Percentiles rank a stretch among this genome's conserved stretches.
Evolutionary conservation across 2,329 filamentous ascomycete genomes (phyloP).

Genomic region (Xylariaceae sp.): DNA sequence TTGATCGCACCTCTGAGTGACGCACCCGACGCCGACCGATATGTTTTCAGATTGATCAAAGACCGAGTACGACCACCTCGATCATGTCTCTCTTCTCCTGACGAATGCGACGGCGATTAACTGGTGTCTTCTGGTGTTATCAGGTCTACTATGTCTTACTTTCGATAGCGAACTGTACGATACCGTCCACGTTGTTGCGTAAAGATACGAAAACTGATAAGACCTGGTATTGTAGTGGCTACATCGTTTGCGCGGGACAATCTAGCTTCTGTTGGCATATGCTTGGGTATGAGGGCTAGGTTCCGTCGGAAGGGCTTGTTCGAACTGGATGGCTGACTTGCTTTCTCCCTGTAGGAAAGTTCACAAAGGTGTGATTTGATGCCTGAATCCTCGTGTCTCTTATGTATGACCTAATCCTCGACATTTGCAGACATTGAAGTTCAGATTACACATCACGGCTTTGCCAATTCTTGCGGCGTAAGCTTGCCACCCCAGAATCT

Average conservation of each 20-base stretch:
- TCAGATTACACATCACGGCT: slow-evolving; percentile 86
- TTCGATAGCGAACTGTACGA: slow-evolving; percentile 69
- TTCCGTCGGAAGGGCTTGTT: not conserved
- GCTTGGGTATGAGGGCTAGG: slow-evolving; percentile 53
- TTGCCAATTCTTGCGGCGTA: slow-evolving; percentile 76
- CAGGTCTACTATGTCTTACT: slow-evolving; percentile 85
- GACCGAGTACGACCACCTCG: slow-evolving; percentile 38
- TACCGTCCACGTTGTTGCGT: too few species aligned
- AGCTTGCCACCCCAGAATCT: not conserved
- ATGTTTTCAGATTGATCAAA: slow-evolving; percentile 81
- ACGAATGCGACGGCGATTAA: too few species aligned
- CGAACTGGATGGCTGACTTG: slow-evolving; percentile 1
- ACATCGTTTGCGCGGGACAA: slow-evolving; percentile 78
- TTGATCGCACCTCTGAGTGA: slow-evolving; percentile 71
- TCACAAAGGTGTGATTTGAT: slow-evolving; percentile 62
- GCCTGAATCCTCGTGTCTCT: too few species aligned
- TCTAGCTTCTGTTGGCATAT: slow-evolving; percentile 83
- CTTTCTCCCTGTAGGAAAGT: slow-evolving; percentile 61
- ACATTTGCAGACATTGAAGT: slow-evolving; percentile 70
- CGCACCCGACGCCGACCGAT: slow-evolving; percentile 66
- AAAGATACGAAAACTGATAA: too few species aligned
- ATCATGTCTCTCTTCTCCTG: too few species aligned
- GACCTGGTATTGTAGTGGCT: slow-evolving; percentile 48
- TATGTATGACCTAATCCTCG: too few species aligned
- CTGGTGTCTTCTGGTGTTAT: slow-evolving; percentile 2